These are phyloP conservation scores for Rhodosporidiobolus sp. DNA, from an alignment of 768 basidiomycete species.

Conservation along the genomic window DNA sequence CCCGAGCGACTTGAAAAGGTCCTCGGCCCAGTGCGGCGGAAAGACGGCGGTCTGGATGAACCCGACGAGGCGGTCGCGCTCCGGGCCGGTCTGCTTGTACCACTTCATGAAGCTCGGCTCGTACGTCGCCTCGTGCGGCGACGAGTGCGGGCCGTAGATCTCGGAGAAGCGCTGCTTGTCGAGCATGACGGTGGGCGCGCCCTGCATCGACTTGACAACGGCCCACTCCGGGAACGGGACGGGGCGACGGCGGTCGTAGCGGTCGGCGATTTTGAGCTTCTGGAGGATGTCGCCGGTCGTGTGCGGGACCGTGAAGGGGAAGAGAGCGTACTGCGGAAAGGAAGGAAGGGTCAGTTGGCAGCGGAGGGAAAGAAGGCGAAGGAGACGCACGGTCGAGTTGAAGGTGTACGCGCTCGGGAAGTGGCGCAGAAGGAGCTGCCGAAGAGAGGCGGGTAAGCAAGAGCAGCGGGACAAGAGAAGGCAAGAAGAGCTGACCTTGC, in stretches of 20 bases:
- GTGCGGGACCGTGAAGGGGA: constrained; percentile 58
- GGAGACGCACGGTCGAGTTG: constrained; percentile 39
- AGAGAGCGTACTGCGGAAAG: constrained; percentile 74
- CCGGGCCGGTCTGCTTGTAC: not conserved
- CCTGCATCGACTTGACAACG: not conserved
- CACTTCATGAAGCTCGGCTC: constrained; percentile 8
- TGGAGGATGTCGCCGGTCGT: constrained; percentile 23
- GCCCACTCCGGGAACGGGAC: not conserved
- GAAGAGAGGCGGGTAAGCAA: constrained; percentile 58
- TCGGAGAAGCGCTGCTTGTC: not conserved
- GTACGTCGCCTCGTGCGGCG: not conserved
- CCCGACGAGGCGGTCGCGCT: not conserved
- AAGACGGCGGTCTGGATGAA: constrained; percentile 3
- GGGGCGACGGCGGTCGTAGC: constrained; percentile 25
- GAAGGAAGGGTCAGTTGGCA: too few species aligned
- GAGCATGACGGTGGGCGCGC: not conserved
- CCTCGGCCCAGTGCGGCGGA: constrained; percentile 8
- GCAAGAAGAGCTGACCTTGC: constrained; percentile 9
- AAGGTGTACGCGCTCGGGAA: constrained; percentile 21
- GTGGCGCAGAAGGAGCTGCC: constrained; percentile 23
- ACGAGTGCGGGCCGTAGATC: constrained; percentile 19
- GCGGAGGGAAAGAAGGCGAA: too few species aligned
- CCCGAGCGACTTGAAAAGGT: not conserved
- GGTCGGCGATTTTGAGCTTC: constrained; percentile 15
- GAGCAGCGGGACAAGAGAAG: not conserved